Base-by-base conservation (phyloP, 1,284 basidiomycete genomes). In the Pisolithus thermaeus region DNA sequence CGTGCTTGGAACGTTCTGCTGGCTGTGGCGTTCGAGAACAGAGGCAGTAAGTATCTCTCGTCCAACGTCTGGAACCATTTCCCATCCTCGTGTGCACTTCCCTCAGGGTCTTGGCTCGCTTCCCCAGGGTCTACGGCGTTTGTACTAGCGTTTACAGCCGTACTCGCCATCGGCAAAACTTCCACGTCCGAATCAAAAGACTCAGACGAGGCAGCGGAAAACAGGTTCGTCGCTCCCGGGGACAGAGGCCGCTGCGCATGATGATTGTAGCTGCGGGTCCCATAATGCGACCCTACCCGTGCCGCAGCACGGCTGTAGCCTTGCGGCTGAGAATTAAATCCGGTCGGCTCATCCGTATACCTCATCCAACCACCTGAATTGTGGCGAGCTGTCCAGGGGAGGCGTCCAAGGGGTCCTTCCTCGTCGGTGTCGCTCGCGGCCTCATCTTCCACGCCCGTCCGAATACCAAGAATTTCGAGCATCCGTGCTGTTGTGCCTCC, bases 61-160 rank as follows among this genome's bases (percentile, higher is more conserved):
- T 99, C 96, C 43, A 99, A 74, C 30, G 87, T 79, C 59, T 94
- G 94, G 82, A 99, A 99, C 95, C 96, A 98, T 68, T 94, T 91
- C 14, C 84, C 81, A 41, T 87, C 86, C 52, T 84, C 83, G 6
- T 64, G 69, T 5, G 65, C 27, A 18, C 7, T 28, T 27, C 27
- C 23, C 16, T 27, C 23, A 27, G 16, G 25, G 2, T 16, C 23
- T 6, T 12, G 42, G n/a, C 14, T 58, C 12, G 47, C 54, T 25
- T 58, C 58, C 44, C 46, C 39, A 14, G 50, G 48, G 27, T 56
- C 55, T 23, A 49, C 20, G 2, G 48, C 42, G 16, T 53, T 61
- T 1, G 53, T 57, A 23, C 56, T 55, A 20, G 48, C 49, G 52
- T 54, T 54, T 3, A 35, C 50, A 45, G 68, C 58, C 7, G 82